Percentiles rank a stretch among this genome's conserved stretches.
phyloP scores from a whole-genome alignment of 345 rosid genomes.

The Combretum micranthum region DNA sequence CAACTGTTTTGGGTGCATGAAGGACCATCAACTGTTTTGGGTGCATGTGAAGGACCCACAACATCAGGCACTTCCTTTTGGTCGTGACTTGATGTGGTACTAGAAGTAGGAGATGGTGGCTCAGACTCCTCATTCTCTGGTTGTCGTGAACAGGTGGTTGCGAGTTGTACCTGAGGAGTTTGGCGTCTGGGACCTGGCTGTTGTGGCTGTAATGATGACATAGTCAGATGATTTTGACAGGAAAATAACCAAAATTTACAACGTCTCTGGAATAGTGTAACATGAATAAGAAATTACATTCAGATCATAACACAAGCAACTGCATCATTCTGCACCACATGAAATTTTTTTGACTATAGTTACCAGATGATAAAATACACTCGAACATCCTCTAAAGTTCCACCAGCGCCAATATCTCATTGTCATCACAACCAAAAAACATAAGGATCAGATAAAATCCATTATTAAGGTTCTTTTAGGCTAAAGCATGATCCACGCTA shows the following conservation, averaged over 20 bases:
- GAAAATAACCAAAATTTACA: too few relatives aligned
- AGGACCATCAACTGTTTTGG: conserved; percentile 32
- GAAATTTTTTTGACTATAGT: too few relatives aligned
- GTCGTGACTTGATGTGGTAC: conserved; percentile 64
- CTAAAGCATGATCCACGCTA: neutral
- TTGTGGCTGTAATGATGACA: conserved; percentile 23
- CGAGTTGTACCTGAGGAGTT: conserved; percentile 26
- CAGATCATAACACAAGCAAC: too few relatives aligned
- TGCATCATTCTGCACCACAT: too few relatives aligned
- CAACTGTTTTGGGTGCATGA: too few relatives aligned
- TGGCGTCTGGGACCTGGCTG: conserved; percentile 29
- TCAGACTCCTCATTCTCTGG: conserved; percentile 53
- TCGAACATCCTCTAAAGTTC: neutral
- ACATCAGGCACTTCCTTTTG: conserved; percentile 36
- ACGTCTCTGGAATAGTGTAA: too few relatives aligned
- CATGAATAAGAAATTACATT: too few relatives aligned
- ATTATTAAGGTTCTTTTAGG: neutral
- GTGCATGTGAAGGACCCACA: conserved; percentile 27
- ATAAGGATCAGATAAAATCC: neutral
- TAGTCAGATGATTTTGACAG: too few relatives aligned
- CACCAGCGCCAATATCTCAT: neutral
- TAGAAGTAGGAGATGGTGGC: conserved; percentile 55
- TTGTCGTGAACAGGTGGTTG: conserved; percentile 22
- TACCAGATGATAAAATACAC: neutral
- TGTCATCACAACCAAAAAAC: neutral